Evolutionary conservation across 257 asterid species (phyloP).

Genomic region (Przewalskia tangutica): DNA sequence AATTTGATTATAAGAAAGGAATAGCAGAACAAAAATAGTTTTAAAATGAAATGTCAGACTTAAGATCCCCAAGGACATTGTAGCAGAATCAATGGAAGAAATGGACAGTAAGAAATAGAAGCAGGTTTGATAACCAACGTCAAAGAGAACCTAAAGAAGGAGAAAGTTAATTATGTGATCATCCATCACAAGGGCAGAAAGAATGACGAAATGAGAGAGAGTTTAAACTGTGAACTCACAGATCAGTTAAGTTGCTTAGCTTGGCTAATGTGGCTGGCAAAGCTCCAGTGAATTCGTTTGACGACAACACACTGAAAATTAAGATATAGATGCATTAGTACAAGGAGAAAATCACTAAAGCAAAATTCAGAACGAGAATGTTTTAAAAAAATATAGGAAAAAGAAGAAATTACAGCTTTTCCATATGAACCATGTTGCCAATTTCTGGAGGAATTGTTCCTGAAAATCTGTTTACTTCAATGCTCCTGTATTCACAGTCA

Average conservation of each 20-base stretch:
- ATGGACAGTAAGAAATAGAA: background rate
- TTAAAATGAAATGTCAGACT: background rate
- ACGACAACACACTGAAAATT: slow-evolving; percentile 48
- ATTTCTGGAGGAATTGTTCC: slow-evolving; percentile 66
- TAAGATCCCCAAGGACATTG: background rate
- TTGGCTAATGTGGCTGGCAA: slow-evolving; percentile 49
- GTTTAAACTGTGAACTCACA: slow-evolving; percentile 35
- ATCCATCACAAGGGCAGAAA: background rate
- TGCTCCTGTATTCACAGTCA: slow-evolving; percentile 43
- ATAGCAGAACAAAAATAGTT: background rate
- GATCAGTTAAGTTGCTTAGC: slow-evolving; percentile 54
- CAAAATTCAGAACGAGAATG: background rate
- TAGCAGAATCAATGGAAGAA: background rate
- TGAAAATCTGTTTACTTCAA: slow-evolving; percentile 70
- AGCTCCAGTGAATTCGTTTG: slow-evolving; percentile 63
- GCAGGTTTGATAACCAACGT: background rate
- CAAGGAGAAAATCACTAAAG: background rate
- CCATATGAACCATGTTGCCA: slow-evolving; percentile 54
- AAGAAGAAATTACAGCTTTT: slow-evolving; percentile 44
- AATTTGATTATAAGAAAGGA: background rate
- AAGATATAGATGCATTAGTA: slow-evolving; percentile 5
- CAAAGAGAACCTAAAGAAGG: background rate
- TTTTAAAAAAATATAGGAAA: background rate
- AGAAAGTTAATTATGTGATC: background rate
- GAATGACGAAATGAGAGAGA: background rate